These are phyloP conservation scores for Coniochaeta prunicola DNA, from an alignment of 2,329 filamentous ascomycete species.

Conservation along the genomic window DNA sequence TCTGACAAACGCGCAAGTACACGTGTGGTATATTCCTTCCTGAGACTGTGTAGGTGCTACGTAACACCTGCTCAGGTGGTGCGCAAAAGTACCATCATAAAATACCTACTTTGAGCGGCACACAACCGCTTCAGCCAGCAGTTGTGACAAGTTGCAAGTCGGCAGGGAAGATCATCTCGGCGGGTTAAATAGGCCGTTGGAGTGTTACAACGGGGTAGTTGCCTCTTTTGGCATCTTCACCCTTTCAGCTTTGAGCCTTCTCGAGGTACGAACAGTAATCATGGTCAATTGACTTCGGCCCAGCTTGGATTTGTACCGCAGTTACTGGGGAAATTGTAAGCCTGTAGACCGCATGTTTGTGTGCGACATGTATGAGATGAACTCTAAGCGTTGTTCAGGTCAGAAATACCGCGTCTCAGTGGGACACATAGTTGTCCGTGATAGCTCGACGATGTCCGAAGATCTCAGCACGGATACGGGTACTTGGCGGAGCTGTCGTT, in stretches of 20 bases:
- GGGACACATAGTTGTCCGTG: neutral
- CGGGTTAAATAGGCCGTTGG: slow-evolving; percentile 4
- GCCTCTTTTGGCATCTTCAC: slow-evolving; percentile 1
- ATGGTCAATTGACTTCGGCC: neutral
- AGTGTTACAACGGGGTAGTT: slow-evolving; percentile 3
- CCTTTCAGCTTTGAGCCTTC: neutral
- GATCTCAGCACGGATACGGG: no score
- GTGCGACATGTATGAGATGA: no score
- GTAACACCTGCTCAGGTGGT: neutral
- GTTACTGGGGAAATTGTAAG: no score
- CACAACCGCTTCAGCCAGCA: neutral
- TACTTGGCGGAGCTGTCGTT: no score
- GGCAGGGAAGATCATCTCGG: neutral
- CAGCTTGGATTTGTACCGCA: no score
- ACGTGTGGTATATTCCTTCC: neutral
- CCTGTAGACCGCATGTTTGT: no score
- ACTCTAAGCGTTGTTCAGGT: no score
- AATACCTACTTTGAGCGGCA: neutral
- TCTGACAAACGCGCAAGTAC: neutral
- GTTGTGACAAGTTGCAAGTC: neutral
- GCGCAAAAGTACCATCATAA: neutral
- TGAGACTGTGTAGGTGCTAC: neutral
- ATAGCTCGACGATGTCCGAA: no score
- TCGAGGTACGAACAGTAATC: neutral
- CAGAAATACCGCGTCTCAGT: no score